These are phyloP conservation scores for Coniosporium apollinis DNA, from an alignment of 495 filamentous ascomycete species.

Conservation along the genomic window DNA sequence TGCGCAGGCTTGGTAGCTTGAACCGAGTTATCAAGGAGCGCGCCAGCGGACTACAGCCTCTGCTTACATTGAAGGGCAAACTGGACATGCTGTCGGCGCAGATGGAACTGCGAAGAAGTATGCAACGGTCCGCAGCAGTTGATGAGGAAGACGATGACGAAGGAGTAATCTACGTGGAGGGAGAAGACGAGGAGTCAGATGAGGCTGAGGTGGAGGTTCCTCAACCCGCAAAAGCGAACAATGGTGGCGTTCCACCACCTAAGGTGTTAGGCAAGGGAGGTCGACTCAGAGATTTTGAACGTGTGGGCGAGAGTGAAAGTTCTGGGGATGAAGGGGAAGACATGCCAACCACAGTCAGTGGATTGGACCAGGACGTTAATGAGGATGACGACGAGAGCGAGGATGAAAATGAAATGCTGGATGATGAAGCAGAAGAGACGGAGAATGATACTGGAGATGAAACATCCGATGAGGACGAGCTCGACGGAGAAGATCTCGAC, in stretches of 20 bases:
- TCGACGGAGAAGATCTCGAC: background rate
- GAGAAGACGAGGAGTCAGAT: conserved; percentile 23
- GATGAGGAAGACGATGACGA: conserved; percentile 42
- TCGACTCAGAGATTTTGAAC: conserved; percentile 19
- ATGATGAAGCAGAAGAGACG: conserved; percentile 24
- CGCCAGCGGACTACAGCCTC: conserved; percentile 59
- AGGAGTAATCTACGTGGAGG: conserved; percentile 76
- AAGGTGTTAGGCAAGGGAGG: background rate
- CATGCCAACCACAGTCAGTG: conserved; percentile 15
- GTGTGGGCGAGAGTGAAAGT: conserved; percentile 14
- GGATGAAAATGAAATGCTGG: conserved; percentile 14
- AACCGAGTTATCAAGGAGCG: conserved; percentile 74
- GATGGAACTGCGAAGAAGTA: conserved; percentile 53
- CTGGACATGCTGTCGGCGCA: conserved; percentile 83
- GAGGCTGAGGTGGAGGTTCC: conserved; percentile 22
- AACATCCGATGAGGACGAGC: conserved; percentile 7
- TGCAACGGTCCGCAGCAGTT: conserved; percentile 28
- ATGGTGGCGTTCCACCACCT: background rate
- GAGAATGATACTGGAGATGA: conserved; percentile 19
- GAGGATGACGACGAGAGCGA: conserved; percentile 11
- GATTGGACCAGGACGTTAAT: conserved; percentile 9
- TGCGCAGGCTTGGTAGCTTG: conserved; percentile 58
- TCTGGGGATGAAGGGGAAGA: conserved; percentile 14
- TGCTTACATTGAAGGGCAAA: conserved; percentile 82
- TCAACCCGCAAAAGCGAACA: conserved; percentile 22